phyloP scores from a whole-genome alignment of 2,329 filamentous ascomycete genomes.

The Penicillium sp. region DNA sequence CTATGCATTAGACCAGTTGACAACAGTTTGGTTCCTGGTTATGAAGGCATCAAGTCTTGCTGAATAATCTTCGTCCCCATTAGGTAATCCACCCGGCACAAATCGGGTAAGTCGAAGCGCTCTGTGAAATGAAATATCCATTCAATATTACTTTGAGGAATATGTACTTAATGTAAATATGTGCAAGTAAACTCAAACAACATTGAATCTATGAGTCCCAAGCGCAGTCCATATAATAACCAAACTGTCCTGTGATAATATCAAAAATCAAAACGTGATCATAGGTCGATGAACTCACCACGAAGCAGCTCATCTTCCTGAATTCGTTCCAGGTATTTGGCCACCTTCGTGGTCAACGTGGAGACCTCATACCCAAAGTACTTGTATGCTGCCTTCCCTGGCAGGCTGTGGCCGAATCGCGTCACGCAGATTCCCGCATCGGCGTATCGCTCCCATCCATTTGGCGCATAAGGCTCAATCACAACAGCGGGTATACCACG shows the following conservation, averaged over 20 bases:
- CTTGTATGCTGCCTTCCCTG: constrained; percentile 20
- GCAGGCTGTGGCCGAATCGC: constrained; percentile 41
- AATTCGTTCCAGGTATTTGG: constrained; percentile 13
- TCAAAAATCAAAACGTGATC: constrained; percentile 15
- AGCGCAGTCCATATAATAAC: neutral
- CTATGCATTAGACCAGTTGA: too few species aligned
- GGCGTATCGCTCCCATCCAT: constrained; percentile 55
- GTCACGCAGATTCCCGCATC: constrained; percentile 49
- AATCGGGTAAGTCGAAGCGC: too few species aligned
- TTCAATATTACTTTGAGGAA: neutral
- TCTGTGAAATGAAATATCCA: too few species aligned
- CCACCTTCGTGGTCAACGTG: constrained; percentile 16
- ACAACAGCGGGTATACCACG: constrained; percentile 45
- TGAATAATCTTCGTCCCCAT: too few species aligned
- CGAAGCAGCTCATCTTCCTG: constrained; percentile 16
- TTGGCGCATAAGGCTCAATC: constrained; percentile 51
- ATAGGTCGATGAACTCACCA: constrained; percentile 19
- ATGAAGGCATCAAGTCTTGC: too few species aligned
- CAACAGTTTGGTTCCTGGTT: too few species aligned
- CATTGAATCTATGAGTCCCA: neutral
- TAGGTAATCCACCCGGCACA: too few species aligned
- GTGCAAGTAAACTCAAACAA: neutral
- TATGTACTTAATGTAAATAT: neutral
- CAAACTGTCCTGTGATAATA: neutral
- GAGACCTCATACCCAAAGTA: constrained; percentile 20